Conservation (phyloP, 208 protist genomes). For the Borovskyia barvae region DNA sequence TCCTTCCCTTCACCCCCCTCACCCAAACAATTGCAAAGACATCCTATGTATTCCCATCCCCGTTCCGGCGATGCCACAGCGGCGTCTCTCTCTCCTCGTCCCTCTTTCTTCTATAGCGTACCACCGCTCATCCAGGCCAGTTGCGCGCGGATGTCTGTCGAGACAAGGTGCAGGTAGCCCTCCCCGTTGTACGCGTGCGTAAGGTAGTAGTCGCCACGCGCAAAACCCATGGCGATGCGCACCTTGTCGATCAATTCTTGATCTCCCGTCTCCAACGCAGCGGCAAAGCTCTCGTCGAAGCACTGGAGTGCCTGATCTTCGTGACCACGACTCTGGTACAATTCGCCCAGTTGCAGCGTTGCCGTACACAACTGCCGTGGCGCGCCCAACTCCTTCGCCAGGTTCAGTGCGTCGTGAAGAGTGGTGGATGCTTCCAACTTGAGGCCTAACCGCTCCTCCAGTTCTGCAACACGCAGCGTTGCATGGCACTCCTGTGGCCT, state of each 20-base stretch:
- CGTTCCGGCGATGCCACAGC: too few species aligned
- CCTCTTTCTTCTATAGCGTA: too few species aligned
- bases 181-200: conserved; percentile 59
- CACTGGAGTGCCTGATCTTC: conserved; percentile 64
- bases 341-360: conserved; percentile 82
- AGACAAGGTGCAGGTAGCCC: conserved; percentile 82
- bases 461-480: conserved; percentile 60
- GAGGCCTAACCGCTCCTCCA: conserved; percentile 78
- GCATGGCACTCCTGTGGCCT: conserved; percentile 53
- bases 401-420: conserved; percentile 53
- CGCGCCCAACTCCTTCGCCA: conserved; percentile 72
- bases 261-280: conserved; percentile 52
- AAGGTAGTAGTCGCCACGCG: conserved; percentile 73
- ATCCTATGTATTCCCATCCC: too few species aligned
- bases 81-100: too few species aligned
- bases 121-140: conserved; percentile 87
- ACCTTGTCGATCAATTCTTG: conserved; percentile 70
- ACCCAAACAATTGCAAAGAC: too few species aligned
- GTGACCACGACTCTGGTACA: conserved; percentile 48
- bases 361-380: conserved; percentile 63
- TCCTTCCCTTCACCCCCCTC: too few species aligned
- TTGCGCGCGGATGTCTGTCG: conserved; percentile 73
- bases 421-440: conserved; percentile 63
- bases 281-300: conserved; percentile 74
- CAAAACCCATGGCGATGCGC: conserved; percentile 84